Base-by-base conservation (phyloP, 2,329 filamentous ascomycete genomes). In the Cadophora luteo-olivacea region DNA sequence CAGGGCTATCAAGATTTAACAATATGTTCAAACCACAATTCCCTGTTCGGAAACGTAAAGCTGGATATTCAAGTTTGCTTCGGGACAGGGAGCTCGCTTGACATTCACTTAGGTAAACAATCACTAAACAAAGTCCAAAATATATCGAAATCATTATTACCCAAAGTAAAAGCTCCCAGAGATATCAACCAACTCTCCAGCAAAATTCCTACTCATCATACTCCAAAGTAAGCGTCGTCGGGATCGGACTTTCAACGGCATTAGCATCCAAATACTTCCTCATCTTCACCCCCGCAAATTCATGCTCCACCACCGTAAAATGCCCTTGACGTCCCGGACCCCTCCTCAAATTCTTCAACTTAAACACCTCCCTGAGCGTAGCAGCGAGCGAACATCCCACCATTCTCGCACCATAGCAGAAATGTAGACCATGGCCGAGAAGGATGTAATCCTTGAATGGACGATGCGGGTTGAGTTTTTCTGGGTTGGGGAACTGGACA, bases 211-310 rank as follows among this genome's bases (percentile, higher is more conserved):
- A 72, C 70, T 74, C 76, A 68, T 83, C 81, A 74, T 82, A 83
- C 74, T 82, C 78, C 7, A 84, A 68, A 2, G 77, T 80, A 61
- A 84, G 69, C 3, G 77, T 80, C 6, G 80, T 83, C 11, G 82
- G 81, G 58, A 82, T 81, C 0, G 83, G 82, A 16, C 77, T 80
- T 75, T 86, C 84, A 67, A 78, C 81, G 11, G 83, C 78, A 72
- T 80, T 83, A 8, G 77, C 78, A 78, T 86, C 84, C 54, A 86
- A 75, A 71, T 85, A 86, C 64, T 81, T 76, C 73, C 80, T 80
- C 78, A 84, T 81, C 62, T 80, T 81, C 2, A 85, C 79, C 2
- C 83, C 84, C 8, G 80, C 83, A 72, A 85, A 75, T 22, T 83
- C 77, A 64, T 82, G 79, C 68, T 84, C 80, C 0, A 83, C 79